phyloP scores from a whole-genome alignment of 2,329 filamentous ascomycete genomes.

The Fusarium hostae region DNA sequence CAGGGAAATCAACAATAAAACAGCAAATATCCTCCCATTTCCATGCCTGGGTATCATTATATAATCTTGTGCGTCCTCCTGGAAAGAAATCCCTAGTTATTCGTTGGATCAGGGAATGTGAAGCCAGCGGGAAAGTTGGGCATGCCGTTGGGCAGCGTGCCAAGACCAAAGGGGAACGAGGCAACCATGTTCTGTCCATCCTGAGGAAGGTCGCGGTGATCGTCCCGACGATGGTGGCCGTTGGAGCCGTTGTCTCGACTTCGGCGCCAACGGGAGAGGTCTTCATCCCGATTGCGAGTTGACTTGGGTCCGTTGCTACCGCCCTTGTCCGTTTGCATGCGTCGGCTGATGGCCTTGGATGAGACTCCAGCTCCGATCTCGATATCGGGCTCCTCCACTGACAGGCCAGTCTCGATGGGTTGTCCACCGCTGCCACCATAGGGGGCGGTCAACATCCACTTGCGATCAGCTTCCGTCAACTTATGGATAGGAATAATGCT shows the following conservation, averaged over 20 bases:
- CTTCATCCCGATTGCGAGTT: constrained; percentile 58
- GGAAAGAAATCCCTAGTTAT: constrained; percentile 22
- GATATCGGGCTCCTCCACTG: constrained; percentile 97
- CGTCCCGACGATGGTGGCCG: constrained; percentile 36
- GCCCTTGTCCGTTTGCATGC: constrained; percentile 76
- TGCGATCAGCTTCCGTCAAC: constrained; percentile 94
- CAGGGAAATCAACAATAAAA: constrained; percentile 26
- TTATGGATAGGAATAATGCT: constrained; percentile 93
- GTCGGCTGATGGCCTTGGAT: constrained; percentile 82
- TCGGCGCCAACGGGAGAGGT: constrained; percentile 48
- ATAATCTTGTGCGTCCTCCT: constrained; percentile 17
- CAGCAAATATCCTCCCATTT: constrained; percentile 32
- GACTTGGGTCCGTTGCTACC: constrained; percentile 74
- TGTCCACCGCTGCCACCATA: constrained; percentile 91
- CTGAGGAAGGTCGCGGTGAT: constrained; percentile 37
- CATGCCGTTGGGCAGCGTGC: constrained; percentile 56
- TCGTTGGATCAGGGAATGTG: constrained; percentile 51
- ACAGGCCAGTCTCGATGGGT: constrained; percentile 82
- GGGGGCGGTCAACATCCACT: constrained; percentile 95
- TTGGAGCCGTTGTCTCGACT: constrained; percentile 47
- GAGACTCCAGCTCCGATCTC: constrained; percentile 98
- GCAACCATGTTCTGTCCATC: constrained; percentile 41
- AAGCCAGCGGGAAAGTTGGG: constrained; percentile 56
- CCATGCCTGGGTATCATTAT: constrained; percentile 33
- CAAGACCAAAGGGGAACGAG: constrained; percentile 54